Base-by-base conservation (phyloP, 805 yeast species). In the Starmera quercuum region DNA sequence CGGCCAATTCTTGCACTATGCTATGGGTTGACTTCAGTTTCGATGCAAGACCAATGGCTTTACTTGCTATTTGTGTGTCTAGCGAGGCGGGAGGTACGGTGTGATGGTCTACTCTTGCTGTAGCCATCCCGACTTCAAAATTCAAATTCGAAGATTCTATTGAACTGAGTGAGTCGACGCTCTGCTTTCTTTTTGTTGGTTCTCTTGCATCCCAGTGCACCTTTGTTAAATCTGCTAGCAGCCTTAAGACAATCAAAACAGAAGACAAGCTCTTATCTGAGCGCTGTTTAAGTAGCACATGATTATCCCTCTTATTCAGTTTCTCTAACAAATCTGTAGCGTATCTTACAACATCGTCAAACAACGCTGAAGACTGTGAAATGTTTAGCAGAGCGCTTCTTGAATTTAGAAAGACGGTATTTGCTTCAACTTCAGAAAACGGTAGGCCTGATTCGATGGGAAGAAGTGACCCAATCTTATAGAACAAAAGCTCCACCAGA, bases 161-260 rank as follows among this genome's bases (percentile, higher is more conserved):
- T 26, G 49, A 51, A 27, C 34, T 39, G 11, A 31, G 33, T 4
- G 50, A 45, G 16, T 47, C 51, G 23, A 47, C 40, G 10, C 53
- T 46, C 15, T 38, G 33, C 33, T 45, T 47, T 31, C 51, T 36
- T 10, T 36, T 29, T 3, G 35, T 22, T 3, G 54, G 55, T 29
- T 55, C 56, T 37, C 40, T 41, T 17, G 56, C 48, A 23, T 56
- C 61, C 71, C 71, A 66, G 34, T 53, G 56, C 18, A 51, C 46
- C 37, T 65, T 68, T 26, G 58, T 40, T n/a, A 61, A 42, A 38
- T 63, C 68, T 9, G 67, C 57, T 15, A 71, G 38, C 19, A 72
- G 49, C 32, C 66, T 49, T 9, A 66, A 34, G 8, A 68, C 32
- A 2, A 66, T 49, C 16, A 61, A 42, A 2, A 65, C 41, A 0